Evolutionary conservation across 2,329 filamentous ascomycete species (phyloP).

Genomic region (Xenoacremonium recifei): DNA sequence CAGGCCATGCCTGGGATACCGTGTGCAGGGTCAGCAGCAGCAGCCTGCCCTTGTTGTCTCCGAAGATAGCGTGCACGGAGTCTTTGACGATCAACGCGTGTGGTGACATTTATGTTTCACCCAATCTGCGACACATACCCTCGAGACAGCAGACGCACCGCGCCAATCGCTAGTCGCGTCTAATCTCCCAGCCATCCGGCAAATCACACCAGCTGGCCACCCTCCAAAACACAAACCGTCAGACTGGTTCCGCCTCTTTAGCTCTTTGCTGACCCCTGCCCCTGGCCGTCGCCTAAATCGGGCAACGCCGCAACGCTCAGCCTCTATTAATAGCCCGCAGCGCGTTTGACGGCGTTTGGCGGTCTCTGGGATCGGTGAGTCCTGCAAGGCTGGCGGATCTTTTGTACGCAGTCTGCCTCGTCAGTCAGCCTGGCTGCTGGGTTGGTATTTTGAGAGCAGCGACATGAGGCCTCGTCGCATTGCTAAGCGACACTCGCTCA

Average conservation of each 20-base stretch:
- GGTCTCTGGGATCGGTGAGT: slow-evolving; percentile 7
- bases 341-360: slow-evolving; percentile 7
- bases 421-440: slow-evolving; percentile 8
- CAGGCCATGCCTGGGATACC: too few species aligned
- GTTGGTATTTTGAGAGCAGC: slow-evolving; percentile 5
- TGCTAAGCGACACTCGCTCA: too few species aligned
- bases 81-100: too few species aligned
- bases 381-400: slow-evolving; percentile 20
- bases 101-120: background rate
- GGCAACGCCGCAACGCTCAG: background rate
- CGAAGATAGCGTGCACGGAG: too few species aligned
- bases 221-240: background rate
- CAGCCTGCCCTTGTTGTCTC: too few species aligned
- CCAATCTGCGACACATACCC: background rate
- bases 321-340: background rate
- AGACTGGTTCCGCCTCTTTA: slow-evolving; percentile 6
- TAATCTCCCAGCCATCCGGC: slow-evolving; percentile 15
- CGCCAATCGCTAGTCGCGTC: slow-evolving; percentile 21
- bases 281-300: background rate
- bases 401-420: slow-evolving; percentile 18
- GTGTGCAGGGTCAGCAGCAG: too few species aligned
- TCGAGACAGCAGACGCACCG: too few species aligned
- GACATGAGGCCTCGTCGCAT: slow-evolving; percentile 21
- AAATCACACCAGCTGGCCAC: slow-evolving; percentile 18
- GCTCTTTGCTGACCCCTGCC: background rate